Conservation (phyloP, 202 grass and related monocot genomes). For the Elaeis oleifera region DNA sequence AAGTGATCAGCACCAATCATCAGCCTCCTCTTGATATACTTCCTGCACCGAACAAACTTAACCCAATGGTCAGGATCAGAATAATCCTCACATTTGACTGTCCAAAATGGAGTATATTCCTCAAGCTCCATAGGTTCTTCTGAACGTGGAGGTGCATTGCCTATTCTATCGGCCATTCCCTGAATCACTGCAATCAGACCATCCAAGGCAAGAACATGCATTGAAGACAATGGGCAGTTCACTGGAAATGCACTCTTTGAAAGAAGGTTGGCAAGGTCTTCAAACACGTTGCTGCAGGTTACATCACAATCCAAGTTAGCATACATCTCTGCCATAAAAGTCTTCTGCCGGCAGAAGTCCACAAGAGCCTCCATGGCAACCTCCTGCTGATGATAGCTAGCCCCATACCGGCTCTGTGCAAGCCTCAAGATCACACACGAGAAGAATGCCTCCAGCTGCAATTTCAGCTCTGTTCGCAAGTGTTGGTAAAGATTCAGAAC, state of each 20-base stretch:
- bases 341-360: slow-evolving; percentile 95
- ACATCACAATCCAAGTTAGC: slow-evolving; percentile 95
- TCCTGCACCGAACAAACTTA: slow-evolving; percentile 68
- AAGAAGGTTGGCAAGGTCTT: slow-evolving; percentile 90
- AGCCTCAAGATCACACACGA: slow-evolving; percentile 87
- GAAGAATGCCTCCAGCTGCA: slow-evolving; percentile 95
- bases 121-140: slow-evolving; percentile 54
- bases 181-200: slow-evolving; percentile 74
- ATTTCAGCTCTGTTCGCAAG: slow-evolving; percentile 72
- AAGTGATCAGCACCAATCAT: slow-evolving; percentile 88
- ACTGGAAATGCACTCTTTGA: slow-evolving; percentile 94
- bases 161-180: slow-evolving; percentile 70
- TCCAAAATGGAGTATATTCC: slow-evolving; percentile 93
- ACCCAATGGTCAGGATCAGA: slow-evolving; percentile 74
- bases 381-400: slow-evolving; percentile 98
- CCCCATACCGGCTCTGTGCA: slow-evolving; percentile 70
- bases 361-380: slow-evolving; percentile 83
- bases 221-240: slow-evolving; percentile 75
- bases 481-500: slow-evolving; percentile 93
- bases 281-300: slow-evolving; percentile 86
- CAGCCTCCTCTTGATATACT: slow-evolving; percentile 82
- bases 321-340: slow-evolving; percentile 99
- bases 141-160: slow-evolving; percentile 41
- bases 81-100: slow-evolving; percentile 56
- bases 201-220: slow-evolving; percentile 92